These are phyloP conservation scores for Globisporangium ultimum DNA, from an alignment of 352 stramenopile species.

Conservation along the genomic window DNA sequence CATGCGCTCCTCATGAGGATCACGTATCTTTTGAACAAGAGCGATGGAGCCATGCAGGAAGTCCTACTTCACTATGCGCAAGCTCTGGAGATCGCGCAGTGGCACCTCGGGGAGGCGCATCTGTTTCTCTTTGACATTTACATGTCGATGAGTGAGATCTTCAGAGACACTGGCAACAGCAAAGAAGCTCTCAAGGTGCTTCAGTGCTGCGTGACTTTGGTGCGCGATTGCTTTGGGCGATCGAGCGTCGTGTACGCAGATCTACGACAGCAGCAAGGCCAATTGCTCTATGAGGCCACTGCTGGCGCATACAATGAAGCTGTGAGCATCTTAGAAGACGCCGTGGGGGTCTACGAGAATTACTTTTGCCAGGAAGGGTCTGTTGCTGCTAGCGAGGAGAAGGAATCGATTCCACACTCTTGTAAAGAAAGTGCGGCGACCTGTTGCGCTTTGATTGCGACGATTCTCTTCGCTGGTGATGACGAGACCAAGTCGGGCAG, in stretches of 20 bases:
- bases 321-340: conserved; percentile 49
- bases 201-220: conserved; percentile 22
- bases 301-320: conserved; percentile 21
- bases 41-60: conserved; percentile 3
- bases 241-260: conserved; percentile 49
- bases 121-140: conserved; percentile 38
- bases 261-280: conserved; percentile 37
- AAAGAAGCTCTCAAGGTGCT: conserved; percentile 25
- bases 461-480: conserved; percentile 9
- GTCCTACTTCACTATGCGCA: conserved; percentile 21
- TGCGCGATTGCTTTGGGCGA: conserved; percentile 42
- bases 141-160: conserved; percentile 47
- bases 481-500: not conserved
- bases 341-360: conserved; percentile 47
- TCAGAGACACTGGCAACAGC: conserved; percentile 15
- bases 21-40: conserved; percentile 17
- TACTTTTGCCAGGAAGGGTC: conserved; percentile 24
- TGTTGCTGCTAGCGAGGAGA: conserved; percentile 11
- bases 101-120: conserved; percentile 38
- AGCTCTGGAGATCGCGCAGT: conserved; percentile 31
- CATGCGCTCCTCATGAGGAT: conserved; percentile 36
- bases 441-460: conserved; percentile 41
- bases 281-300: conserved; percentile 22
- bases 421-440: conserved; percentile 26
- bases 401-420: not conserved